A percentile compares a stretch with the other conserved stretches of the same genome.
Evolutionary conservation across 2,329 filamentous ascomycete genomes (phyloP).

Genomic region (Bipolaris cookei): DNA sequence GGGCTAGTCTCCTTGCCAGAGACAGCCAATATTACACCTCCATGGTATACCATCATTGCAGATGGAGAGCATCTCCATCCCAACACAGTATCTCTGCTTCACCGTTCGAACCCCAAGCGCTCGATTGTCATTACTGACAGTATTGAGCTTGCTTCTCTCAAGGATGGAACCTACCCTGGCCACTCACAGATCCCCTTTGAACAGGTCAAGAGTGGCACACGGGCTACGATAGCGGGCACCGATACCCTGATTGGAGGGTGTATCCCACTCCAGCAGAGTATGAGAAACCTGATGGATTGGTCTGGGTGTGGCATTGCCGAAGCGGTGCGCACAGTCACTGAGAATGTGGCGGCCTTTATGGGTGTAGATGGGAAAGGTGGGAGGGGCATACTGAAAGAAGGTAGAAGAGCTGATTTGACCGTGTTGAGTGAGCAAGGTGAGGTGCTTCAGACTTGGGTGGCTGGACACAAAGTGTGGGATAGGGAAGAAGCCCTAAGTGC

Average conservation of each 20-base stretch:
- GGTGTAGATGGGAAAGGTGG: conserved; percentile 53
- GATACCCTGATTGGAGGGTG: conserved; percentile 63
- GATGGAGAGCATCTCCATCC: conserved; percentile 63
- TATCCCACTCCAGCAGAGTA: conserved; percentile 58
- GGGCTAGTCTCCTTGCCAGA: conserved; percentile 48
- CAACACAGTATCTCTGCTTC: conserved; percentile 56
- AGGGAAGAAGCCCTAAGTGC: conserved; percentile 37
- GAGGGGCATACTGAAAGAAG: conserved; percentile 51
- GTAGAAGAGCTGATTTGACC: conserved; percentile 57
- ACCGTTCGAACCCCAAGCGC: conserved; percentile 54
- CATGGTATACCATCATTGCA: conserved; percentile 61
- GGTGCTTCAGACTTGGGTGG: conserved; percentile 60
- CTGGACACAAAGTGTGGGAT: conserved; percentile 57
- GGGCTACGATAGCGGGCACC: conserved; percentile 59
- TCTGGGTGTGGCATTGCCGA: conserved; percentile 56
- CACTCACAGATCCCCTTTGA: conserved; percentile 59
- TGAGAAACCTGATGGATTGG: conserved; percentile 58
- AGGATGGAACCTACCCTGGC: conserved; percentile 59
- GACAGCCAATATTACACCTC: conserved; percentile 34
- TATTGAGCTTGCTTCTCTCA: conserved; percentile 61
- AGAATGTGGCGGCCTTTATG: conserved; percentile 61
- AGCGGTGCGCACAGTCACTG: conserved; percentile 57
- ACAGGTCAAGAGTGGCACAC: conserved; percentile 58
- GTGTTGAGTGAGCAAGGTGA: conserved; percentile 55
- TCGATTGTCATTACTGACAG: conserved; percentile 62